phyloP scores from a whole-genome alignment of 352 stramenopile species.

The Pythium folliculosum region DNA sequence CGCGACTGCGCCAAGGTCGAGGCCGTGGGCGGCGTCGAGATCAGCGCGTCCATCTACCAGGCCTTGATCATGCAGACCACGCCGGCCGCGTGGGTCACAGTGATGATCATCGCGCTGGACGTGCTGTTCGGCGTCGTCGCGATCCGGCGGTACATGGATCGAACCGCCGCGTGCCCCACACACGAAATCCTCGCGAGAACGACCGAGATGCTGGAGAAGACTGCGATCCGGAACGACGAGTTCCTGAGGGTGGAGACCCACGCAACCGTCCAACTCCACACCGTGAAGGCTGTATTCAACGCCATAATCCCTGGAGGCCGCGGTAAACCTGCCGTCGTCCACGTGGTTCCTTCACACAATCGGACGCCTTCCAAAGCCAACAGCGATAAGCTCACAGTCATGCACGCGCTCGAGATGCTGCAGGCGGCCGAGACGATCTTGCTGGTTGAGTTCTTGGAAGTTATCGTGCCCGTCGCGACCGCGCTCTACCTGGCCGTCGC shows the following conservation, averaged over 20 bases:
- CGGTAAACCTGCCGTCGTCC: too few relatives aligned
- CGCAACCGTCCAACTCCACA: neutral
- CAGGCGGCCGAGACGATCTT: constrained; percentile 15
- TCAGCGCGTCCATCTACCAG: constrained; percentile 22
- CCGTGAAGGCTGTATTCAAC: too few relatives aligned
- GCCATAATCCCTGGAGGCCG: too few relatives aligned
- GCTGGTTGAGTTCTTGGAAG: constrained; percentile 23
- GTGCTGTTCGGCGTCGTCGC: neutral
- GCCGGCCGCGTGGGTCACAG: neutral
- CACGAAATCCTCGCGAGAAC: neutral
- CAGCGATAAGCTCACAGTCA: neutral
- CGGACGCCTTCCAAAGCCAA: neutral
- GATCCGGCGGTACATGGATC: neutral
- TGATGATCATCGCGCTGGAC: constrained; percentile 14
- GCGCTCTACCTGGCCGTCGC: constrained; percentile 2
- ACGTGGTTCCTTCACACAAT: too few relatives aligned
- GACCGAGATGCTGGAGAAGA: neutral
- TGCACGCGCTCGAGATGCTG: constrained; percentile 14
- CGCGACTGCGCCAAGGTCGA: neutral
- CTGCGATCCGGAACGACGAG: neutral
- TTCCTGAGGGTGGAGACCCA: neutral
- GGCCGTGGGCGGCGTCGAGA: constrained; percentile 10
- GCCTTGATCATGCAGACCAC: constrained; percentile 15
- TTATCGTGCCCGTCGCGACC: constrained; percentile 8
- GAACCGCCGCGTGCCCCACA: neutral